These are phyloP conservation scores for Colletotrichum viniferum DNA, from an alignment of 2,329 filamentous ascomycete species.

Conservation along the genomic window DNA sequence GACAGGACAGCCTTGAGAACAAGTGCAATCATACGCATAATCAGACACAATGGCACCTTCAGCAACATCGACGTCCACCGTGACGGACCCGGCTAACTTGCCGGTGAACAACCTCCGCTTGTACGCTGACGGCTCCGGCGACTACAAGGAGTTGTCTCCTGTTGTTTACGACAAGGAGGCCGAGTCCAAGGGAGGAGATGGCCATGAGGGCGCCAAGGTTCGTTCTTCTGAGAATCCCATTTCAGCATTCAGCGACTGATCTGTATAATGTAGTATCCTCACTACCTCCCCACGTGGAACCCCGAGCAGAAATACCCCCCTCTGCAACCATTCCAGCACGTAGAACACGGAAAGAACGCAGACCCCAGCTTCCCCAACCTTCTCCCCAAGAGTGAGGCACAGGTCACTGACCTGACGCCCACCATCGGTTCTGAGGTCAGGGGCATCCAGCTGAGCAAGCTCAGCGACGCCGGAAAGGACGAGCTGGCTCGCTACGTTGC, in stretches of 20 bases:
- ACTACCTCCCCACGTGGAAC: constrained; percentile 66
- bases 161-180: constrained; percentile 29
- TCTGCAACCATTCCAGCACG: constrained; percentile 65
- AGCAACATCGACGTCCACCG: constrained; percentile 33
- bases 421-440: constrained; percentile 68
- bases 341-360: constrained; percentile 70
- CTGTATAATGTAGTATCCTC: constrained; percentile 23
- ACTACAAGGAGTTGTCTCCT: constrained; percentile 34
- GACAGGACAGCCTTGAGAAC: background rate
- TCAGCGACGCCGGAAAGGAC: constrained; percentile 67
- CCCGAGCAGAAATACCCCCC: constrained; percentile 61
- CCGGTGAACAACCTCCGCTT: constrained; percentile 39
- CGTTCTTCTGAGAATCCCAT: background rate
- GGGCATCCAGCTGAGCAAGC: constrained; percentile 66
- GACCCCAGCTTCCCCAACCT: constrained; percentile 66
- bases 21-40: background rate
- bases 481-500: constrained; percentile 70
- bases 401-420: constrained; percentile 62
- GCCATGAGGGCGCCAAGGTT: constrained; percentile 24
- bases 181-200: constrained; percentile 27
- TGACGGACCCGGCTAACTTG: constrained; percentile 21
- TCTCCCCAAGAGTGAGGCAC: constrained; percentile 45
- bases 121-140: constrained; percentile 22
- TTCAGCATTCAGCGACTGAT: background rate
- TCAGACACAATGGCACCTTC: constrained; percentile 36